A percentile compares a stretch with the other conserved stretches of the same genome.
Conservation (phyloP, 2,329 filamentous ascomycete species). For the Xylariales sp. region DNA sequence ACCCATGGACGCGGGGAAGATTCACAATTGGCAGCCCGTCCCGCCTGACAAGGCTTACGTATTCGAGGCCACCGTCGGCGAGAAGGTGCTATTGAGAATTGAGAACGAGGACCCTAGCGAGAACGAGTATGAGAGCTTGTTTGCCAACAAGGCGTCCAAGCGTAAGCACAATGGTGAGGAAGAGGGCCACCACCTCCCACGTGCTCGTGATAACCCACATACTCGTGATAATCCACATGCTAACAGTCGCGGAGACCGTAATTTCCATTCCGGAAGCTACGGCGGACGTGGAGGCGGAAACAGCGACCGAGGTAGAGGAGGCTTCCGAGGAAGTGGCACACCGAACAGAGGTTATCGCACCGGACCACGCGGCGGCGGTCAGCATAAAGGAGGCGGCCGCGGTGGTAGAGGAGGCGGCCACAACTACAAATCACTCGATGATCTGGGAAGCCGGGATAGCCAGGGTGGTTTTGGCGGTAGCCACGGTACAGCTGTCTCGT, state of each 20-base stretch:
- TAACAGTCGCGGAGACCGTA: constrained; percentile 32
- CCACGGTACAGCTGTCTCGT: constrained; percentile 34
- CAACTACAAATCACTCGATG: constrained; percentile 64
- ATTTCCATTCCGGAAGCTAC: constrained; percentile 39
- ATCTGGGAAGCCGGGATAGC: constrained; percentile 48
- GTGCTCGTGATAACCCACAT: constrained; percentile 22
- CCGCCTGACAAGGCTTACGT: constrained; percentile 64
- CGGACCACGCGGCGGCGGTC: constrained; percentile 33
- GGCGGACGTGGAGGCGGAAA: constrained; percentile 34
- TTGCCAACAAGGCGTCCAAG: constrained; percentile 56
- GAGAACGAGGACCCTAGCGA: constrained; percentile 64
- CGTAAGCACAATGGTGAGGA: constrained; percentile 51
- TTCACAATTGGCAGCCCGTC: constrained; percentile 78
- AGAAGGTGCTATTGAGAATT: constrained; percentile 79
- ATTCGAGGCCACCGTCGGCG: constrained; percentile 79
- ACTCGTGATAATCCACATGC: constrained; percentile 26
- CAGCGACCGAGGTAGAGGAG: constrained; percentile 16
- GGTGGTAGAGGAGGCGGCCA: constrained; percentile 45
- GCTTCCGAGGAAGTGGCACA: constrained; percentile 28
- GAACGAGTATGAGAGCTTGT: constrained; percentile 59
- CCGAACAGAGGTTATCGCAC: constrained; percentile 32
- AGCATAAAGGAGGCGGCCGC: constrained; percentile 32
- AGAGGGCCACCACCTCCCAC: constrained; percentile 17
- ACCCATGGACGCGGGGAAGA: constrained; percentile 74
- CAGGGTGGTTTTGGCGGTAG: constrained; percentile 37